phyloP scores from a whole-genome alignment of 164 flowering plant genomes.

The Cinnamomum micranthum region DNA sequence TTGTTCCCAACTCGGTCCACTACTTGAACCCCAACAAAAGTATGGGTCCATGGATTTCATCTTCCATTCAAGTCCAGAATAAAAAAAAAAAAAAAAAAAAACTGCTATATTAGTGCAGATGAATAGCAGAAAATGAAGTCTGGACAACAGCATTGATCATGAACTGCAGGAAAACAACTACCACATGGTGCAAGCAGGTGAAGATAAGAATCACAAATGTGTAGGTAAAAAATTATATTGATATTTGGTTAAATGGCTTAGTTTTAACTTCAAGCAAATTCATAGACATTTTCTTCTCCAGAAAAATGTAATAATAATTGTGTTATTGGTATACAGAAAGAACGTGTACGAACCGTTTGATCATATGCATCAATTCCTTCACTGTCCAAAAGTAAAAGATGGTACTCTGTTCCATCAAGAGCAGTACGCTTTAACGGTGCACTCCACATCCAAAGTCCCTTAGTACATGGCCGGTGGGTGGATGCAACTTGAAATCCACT shows the following conservation, averaged over 20 bases:
- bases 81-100: no score
- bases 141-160: background rate
- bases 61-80: no score
- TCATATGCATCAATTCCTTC: conserved; percentile 99
- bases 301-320: background rate
- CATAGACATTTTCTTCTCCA: background rate
- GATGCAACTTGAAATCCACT: conserved; percentile 99
- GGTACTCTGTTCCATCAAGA: conserved; percentile 96
- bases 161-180: background rate
- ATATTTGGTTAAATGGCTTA: background rate
- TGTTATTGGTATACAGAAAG: background rate
- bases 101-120: background rate
- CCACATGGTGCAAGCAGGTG: background rate
- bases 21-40: no score
- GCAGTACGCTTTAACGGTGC: conserved; percentile 87
- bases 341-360: conserved; percentile 69
- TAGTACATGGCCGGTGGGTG: conserved; percentile 95
- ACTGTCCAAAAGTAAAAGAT: conserved; percentile 82
- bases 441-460: conserved; percentile 99
- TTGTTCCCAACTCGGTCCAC: no score
- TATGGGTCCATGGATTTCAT: no score
- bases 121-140: background rate
- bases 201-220: background rate
- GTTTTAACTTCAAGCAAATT: background rate
- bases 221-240: background rate